Evolutionary conservation across 805 yeast species (phyloP).

Genomic region (Ogataea minuta): DNA sequence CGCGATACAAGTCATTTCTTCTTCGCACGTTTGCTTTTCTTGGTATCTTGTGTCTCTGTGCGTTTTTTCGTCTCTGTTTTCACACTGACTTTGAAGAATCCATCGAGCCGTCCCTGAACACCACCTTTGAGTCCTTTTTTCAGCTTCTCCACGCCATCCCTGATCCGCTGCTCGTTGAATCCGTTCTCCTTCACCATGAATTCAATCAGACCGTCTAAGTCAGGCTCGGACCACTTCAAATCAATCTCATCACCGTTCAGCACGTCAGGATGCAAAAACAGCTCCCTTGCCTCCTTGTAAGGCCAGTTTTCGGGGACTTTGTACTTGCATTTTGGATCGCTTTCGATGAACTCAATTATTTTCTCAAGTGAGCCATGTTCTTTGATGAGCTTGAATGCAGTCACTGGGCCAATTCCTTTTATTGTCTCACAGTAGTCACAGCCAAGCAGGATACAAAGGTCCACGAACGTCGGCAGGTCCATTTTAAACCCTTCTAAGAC

Average conservation of each 20-base stretch:
- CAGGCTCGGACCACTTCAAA: slow-evolving; percentile 87
- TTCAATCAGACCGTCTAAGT: slow-evolving; percentile 76
- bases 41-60: slow-evolving; percentile 32
- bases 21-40: slow-evolving; percentile 11
- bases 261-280: slow-evolving; percentile 84
- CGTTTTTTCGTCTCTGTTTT: slow-evolving; percentile 47
- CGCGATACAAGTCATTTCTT: slow-evolving; percentile 11
- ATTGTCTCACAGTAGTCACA: slow-evolving; percentile 98
- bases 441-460: slow-evolving; percentile 88
- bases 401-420: slow-evolving; percentile 93
- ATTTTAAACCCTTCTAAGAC: slow-evolving; percentile 79
- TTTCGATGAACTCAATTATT: slow-evolving; percentile 62
- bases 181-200: slow-evolving; percentile 87
- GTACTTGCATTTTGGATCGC: slow-evolving; percentile 60
- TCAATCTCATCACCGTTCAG: slow-evolving; percentile 56
- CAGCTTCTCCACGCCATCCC: slow-evolving; percentile 81
- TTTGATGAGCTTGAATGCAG: slow-evolving; percentile 83
- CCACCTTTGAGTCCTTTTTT: slow-evolving; percentile 81
- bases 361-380: slow-evolving; percentile 83
- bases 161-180: slow-evolving; percentile 88
- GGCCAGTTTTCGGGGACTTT: slow-evolving; percentile 96
- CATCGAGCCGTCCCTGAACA: slow-evolving; percentile 88
- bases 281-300: slow-evolving; percentile 77
- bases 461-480: slow-evolving; percentile 73
- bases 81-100: slow-evolving; percentile 72